Percentiles rank a stretch among this genome's conserved stretches.
Conservation (phyloP, 139 green algal genomes). For the Chlamydomonas schloesseri region DNA sequence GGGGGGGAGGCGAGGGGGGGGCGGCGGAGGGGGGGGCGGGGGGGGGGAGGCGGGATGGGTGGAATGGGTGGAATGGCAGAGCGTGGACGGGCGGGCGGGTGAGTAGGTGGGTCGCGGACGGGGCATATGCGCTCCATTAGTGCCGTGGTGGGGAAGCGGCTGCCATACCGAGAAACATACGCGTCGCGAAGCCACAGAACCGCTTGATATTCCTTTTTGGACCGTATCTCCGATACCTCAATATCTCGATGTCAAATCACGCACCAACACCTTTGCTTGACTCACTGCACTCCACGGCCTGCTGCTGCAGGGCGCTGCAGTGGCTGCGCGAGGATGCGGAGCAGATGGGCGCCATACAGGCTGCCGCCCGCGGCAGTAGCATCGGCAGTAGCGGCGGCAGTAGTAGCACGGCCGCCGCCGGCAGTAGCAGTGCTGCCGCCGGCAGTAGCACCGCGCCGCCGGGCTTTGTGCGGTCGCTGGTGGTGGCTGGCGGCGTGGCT, state of each 20-base stretch:
- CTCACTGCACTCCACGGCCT: too few species aligned
- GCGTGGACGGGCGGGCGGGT: not conserved
- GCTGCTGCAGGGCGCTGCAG: constrained; percentile 55
- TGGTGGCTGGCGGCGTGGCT: constrained; percentile 90
- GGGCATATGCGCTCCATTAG: too few species aligned
- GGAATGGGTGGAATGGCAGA: not conserved
- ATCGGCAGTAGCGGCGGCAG: not conserved
- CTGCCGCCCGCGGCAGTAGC: not conserved
- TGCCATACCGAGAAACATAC: too few species aligned
- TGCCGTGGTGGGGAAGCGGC: too few species aligned
- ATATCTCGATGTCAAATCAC: too few species aligned
- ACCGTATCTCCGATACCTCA: too few species aligned
- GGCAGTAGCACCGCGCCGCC: not conserved
- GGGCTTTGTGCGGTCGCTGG: constrained; percentile 69
- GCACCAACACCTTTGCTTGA: too few species aligned
- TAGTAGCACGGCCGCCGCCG: not conserved
- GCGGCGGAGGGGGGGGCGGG: not conserved
- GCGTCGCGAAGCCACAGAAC: too few species aligned
- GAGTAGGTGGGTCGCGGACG: too few species aligned
- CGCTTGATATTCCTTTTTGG: too few species aligned
- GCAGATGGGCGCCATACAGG: constrained; percentile 31
- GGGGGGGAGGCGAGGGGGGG: not conserved
- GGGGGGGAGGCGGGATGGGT: not conserved
- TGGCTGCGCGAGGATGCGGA: constrained; percentile 52
- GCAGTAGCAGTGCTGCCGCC: too few species aligned